Base-by-base conservation (phyloP, 148 eudicot genomes). In the Polygonum aviculare region DNA sequence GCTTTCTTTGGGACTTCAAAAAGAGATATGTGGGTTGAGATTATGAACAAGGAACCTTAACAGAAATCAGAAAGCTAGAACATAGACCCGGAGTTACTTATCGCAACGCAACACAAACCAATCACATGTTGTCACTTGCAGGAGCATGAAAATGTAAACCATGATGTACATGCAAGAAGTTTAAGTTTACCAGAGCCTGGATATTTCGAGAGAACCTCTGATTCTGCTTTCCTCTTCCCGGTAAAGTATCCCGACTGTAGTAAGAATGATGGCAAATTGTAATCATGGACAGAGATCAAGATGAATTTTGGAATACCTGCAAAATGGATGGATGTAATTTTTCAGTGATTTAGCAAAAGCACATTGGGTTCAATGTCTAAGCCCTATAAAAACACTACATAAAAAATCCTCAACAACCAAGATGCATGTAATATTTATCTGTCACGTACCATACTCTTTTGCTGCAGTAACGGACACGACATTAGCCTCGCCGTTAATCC, bases 401-500 rank as follows among this genome's bases (percentile, higher is more conserved):
- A 39, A 12, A 39, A 62, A 31, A 63, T 63, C 69, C 39, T 31
- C 69, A 19, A 57, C 1, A 57, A 21, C 21, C 63, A 67, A 16
- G 10, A 67, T 67, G 72, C 40, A 14, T 16, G 16, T 14, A 15
- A 14, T 12, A 55, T 65, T 67, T 67, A 67, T 36, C 44, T 5
- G 33, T 52, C 65, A 69, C 91, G 81, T 77, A 91, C 98, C 97
- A 79, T 76, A 89, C 10, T 92, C 92, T 81, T 92, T 95, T 72
- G 98, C 98, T 77, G 96, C 96, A 78, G 77, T 87, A n/a, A 95
- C 96, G 44, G 98, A 88, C 70, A 87, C 90, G 69, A 92, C 87
- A 86, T 95, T 95, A 77, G 98, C 98, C 80, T 95, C 98, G 5
- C 98, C 96, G 50, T 95, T 95, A 69, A 95, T 90, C 82, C 97